These are phyloP conservation scores for Fagopyrum esculentum DNA, from an alignment of 148 eudicot genomes.

Conservation along the genomic window DNA sequence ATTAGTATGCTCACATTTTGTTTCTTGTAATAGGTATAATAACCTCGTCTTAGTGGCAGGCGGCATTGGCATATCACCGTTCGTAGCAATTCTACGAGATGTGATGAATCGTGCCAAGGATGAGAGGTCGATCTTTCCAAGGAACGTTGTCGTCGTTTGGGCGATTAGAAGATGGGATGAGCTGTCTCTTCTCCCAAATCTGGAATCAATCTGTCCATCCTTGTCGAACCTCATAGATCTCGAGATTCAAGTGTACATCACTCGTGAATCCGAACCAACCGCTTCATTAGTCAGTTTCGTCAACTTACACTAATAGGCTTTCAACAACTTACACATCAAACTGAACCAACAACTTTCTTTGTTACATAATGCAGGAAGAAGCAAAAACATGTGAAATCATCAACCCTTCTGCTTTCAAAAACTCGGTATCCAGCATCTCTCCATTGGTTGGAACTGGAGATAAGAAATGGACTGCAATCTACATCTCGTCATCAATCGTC, in stretches of 20 bases:
- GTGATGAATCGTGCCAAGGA: constrained; percentile 49
- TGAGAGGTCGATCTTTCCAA: constrained; percentile 53
- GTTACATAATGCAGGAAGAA: constrained; percentile 48
- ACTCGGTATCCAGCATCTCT: constrained; percentile 40
- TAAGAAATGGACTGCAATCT: constrained; percentile 62
- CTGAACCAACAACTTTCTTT: too few relatives aligned
- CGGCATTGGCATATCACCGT: constrained; percentile 86
- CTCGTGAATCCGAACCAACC: constrained; percentile 59
- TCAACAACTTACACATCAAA: background rate
- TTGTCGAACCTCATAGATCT: constrained; percentile 49
- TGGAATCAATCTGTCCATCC: constrained; percentile 48
- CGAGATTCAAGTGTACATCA: constrained; percentile 68
- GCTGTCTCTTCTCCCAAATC: constrained; percentile 55
- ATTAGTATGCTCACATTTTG: background rate
- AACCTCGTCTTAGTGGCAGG: constrained; percentile 76
- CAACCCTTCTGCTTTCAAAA: constrained; percentile 29
- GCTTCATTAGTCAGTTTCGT: constrained; percentile 35
- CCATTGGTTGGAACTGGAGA: constrained; percentile 79
- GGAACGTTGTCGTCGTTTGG: constrained; percentile 58
- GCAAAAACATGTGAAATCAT: constrained; percentile 30
- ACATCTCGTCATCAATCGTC: constrained; percentile 44
- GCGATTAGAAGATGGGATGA: constrained; percentile 59
- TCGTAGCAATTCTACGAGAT: constrained; percentile 65
- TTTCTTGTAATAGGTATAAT: constrained; percentile 40
- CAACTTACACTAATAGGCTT: background rate